Evolutionary conservation across 2,329 filamentous ascomycete genomes (phyloP).

Genomic region (Triangularia verruculosa): DNA sequence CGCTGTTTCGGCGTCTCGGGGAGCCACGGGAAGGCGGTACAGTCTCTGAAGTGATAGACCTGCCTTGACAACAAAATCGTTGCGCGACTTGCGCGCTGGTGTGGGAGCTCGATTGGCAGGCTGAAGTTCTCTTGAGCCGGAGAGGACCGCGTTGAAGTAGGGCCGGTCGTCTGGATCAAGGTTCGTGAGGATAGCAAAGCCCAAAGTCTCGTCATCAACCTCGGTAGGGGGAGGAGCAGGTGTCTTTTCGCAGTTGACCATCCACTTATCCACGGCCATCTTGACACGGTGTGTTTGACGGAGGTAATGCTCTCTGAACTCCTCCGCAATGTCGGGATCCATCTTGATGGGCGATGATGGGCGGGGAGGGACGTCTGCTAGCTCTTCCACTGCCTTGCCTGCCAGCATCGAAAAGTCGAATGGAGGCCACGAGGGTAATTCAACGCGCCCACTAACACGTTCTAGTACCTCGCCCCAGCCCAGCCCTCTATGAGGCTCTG

Average conservation of each 20-base stretch:
- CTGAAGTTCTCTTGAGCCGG: constrained; percentile 55
- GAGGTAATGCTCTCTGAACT: constrained; percentile 89
- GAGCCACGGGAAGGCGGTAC: constrained; percentile 69
- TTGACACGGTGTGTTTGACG: constrained; percentile 90
- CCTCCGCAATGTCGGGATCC: constrained; percentile 90
- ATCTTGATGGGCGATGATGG: constrained; percentile 67
- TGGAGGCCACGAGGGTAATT: constrained; percentile 84
- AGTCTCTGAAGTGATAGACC: constrained; percentile 78
- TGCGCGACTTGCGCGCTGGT: constrained; percentile 61
- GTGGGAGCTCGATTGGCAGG: constrained; percentile 64
- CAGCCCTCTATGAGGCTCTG: constrained; percentile 66
- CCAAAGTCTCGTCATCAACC: constrained; percentile 89
- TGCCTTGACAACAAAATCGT: constrained; percentile 71
- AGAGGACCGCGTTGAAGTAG: constrained; percentile 77
- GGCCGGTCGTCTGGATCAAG: constrained; percentile 72
- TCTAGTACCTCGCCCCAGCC: constrained; percentile 97
- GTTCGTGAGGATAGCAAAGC: constrained; percentile 90
- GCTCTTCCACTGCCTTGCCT: constrained; percentile 57
- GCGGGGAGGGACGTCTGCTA: constrained; percentile 59
- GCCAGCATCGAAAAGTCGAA: constrained; percentile 69
- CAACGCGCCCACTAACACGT: constrained; percentile 82
- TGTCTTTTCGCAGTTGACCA: constrained; percentile 73
- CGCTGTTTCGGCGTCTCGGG: constrained; percentile 81
- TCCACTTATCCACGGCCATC: constrained; percentile 86
- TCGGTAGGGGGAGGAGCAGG: constrained; percentile 77